These are phyloP conservation scores for Calonectria montana DNA, from an alignment of 2,329 filamentous ascomycete genomes.

Conservation along the genomic window DNA sequence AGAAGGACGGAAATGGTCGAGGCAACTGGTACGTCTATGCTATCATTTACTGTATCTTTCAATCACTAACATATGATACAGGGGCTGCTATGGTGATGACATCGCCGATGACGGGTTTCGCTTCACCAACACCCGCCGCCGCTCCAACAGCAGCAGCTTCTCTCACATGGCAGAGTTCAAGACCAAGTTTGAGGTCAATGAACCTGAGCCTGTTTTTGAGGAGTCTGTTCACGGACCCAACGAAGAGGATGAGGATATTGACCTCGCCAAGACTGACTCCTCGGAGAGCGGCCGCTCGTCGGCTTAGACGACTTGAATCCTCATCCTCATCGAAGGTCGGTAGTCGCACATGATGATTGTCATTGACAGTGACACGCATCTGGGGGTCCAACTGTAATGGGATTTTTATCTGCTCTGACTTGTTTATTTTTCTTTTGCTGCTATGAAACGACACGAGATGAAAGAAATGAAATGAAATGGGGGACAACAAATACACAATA, in stretches of 20 bases:
- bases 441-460: conserved; percentile 43
- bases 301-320: conserved; percentile 54
- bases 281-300: conserved; percentile 71
- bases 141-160: conserved; percentile 88
- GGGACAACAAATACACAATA: conserved; percentile 28
- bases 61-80: conserved; percentile 51
- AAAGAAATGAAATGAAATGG: conserved; percentile 41
- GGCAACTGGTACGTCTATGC: conserved; percentile 83
- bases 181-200: conserved; percentile 95
- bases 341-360: conserved; percentile 34
- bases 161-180: conserved; percentile 83
- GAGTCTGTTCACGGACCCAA: conserved; percentile 81
- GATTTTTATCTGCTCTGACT: conserved; percentile 28
- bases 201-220: conserved; percentile 92
- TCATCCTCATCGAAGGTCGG: conserved; percentile 24
- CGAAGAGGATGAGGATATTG: conserved; percentile 65
- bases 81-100: conserved; percentile 88
- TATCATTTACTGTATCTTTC: not conserved
- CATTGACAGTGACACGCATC: conserved; percentile 45
- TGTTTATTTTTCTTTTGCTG: conserved; percentile 31
- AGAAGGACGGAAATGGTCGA: conserved; percentile 95
- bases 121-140: conserved; percentile 86
- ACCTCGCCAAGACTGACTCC: conserved; percentile 66
- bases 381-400: conserved; percentile 37
- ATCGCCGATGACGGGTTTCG: conserved; percentile 86